A percentile compares a stretch with the other conserved stretches of the same genome.
phyloP scores from a whole-genome alignment of 192 early-diverging fungal species.

The Gonapodya prolifera region DNA sequence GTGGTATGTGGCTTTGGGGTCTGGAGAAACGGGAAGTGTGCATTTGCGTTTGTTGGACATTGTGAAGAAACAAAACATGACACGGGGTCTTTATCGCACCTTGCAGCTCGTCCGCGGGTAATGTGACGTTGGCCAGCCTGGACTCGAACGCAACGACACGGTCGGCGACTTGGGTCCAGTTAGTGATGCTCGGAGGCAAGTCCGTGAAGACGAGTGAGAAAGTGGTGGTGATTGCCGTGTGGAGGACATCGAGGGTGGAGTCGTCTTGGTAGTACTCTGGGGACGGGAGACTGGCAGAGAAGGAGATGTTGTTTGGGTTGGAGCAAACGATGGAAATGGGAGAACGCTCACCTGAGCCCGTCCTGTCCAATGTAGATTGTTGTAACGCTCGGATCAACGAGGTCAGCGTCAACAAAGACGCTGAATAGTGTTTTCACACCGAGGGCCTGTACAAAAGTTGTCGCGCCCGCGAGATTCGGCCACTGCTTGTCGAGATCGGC shows the following conservation, averaged over 20 bases:
- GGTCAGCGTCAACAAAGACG: slow-evolving; percentile 31
- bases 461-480: background rate
- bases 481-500: too few species aligned
- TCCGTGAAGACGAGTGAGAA: slow-evolving; percentile 15
- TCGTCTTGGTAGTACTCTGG: too few species aligned
- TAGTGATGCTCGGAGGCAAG: background rate
- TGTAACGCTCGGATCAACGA: too few species aligned
- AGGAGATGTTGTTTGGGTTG: too few species aligned
- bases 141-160: slow-evolving; percentile 43
- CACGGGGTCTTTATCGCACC: slow-evolving; percentile 29
- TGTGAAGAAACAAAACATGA: too few species aligned
- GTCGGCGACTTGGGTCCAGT: slow-evolving; percentile 16
- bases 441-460: background rate
- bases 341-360: too few species aligned
- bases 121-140: slow-evolving; percentile 30
- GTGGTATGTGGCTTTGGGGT: too few species aligned
- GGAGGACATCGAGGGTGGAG: too few species aligned
- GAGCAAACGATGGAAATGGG: too few species aligned
- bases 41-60: too few species aligned
- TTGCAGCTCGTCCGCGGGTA: slow-evolving; percentile 17
- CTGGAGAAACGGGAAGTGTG: too few species aligned
- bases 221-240: slow-evolving; percentile 19
- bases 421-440: slow-evolving; percentile 23
- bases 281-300: too few species aligned
- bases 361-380: slow-evolving; percentile 35